phyloP scores from a whole-genome alignment of 2,329 filamentous ascomycete species.

The Hymenoscyphus scutula region DNA sequence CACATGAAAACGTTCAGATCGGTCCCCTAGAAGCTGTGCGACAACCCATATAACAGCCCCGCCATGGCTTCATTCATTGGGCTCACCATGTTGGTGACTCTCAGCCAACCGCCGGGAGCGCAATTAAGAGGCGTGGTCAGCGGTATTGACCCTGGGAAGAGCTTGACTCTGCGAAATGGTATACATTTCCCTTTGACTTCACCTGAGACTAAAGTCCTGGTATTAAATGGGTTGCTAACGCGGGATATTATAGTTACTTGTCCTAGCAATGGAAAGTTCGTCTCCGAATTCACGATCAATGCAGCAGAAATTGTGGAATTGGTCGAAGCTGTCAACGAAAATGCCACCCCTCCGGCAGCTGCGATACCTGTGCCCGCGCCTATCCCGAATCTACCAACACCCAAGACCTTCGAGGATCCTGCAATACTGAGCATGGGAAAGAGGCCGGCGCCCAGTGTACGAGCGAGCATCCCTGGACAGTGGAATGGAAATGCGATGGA shows the following conservation, averaged over 20 bases:
- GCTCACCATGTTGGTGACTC: conserved; percentile 39
- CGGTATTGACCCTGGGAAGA: conserved; percentile 36
- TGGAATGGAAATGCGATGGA: conserved; percentile 37
- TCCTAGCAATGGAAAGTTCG: conserved; percentile 33
- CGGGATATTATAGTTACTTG: conserved; percentile 28
- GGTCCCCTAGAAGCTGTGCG: conserved; percentile 6
- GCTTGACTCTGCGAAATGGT: conserved; percentile 38
- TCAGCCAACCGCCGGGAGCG: conserved; percentile 35
- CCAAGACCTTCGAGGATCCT: conserved; percentile 35
- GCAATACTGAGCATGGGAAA: conserved; percentile 38
- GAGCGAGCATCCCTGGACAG: conserved; percentile 26
- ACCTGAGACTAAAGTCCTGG: background rate
- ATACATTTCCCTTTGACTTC: conserved; percentile 8
- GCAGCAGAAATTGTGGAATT: conserved; percentile 35
- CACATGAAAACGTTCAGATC: background rate
- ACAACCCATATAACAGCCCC: conserved; percentile 16
- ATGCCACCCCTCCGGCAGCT: conserved; percentile 17
- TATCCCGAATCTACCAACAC: conserved; percentile 13
- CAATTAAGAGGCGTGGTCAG: conserved; percentile 36
- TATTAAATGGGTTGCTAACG: conserved; percentile 8
- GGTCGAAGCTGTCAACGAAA: conserved; percentile 34
- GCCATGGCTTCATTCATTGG: conserved; percentile 38
- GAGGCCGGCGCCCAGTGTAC: conserved; percentile 33
- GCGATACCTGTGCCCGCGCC: conserved; percentile 8
- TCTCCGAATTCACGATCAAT: conserved; percentile 36